phyloP scores from a whole-genome alignment of 352 stramenopile species.

The Globisporangium camurandrum region DNA sequence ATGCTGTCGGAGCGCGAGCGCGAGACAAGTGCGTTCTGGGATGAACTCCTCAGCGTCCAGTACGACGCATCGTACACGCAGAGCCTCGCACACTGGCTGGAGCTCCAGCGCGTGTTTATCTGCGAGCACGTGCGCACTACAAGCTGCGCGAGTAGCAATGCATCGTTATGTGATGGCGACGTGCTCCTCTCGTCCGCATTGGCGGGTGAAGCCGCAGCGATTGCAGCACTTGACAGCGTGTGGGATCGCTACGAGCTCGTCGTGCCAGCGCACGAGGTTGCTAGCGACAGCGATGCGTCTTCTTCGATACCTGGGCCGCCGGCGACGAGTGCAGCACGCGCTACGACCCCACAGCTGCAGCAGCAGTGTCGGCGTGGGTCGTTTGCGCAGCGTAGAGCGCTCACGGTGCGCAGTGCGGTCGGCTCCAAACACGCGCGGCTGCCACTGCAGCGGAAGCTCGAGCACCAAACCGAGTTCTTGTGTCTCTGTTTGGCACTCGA shows the following conservation, averaged over 20 bases:
- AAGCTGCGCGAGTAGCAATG: neutral
- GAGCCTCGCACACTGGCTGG: conserved; percentile 13
- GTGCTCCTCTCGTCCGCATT: neutral
- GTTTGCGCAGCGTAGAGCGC: conserved; percentile 1
- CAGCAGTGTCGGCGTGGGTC: neutral
- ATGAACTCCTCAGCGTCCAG: conserved; percentile 6
- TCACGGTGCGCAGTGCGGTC: neutral
- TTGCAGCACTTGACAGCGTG: conserved; percentile 5
- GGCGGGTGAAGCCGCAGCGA: conserved; percentile 6
- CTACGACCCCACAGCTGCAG: too few species aligned
- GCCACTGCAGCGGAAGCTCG: conserved; percentile 1
- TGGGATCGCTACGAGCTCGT: conserved; percentile 14
- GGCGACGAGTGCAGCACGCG: too few species aligned
- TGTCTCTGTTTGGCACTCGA: conserved; percentile 27
- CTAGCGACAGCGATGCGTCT: neutral
- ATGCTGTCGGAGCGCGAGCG: neutral
- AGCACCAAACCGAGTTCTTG: conserved; percentile 21
- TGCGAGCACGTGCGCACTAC: conserved; percentile 15
- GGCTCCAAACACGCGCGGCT: neutral
- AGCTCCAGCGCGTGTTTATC: conserved; percentile 27
- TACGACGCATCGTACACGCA: conserved; percentile 13
- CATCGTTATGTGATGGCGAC: too few species aligned
- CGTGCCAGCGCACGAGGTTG: conserved; percentile 2
- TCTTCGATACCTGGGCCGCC: too few species aligned
- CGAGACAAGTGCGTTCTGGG: conserved; percentile 11